phyloP scores from a whole-genome alignment of 306 rosid genomes.

The Inga oerstediana region DNA sequence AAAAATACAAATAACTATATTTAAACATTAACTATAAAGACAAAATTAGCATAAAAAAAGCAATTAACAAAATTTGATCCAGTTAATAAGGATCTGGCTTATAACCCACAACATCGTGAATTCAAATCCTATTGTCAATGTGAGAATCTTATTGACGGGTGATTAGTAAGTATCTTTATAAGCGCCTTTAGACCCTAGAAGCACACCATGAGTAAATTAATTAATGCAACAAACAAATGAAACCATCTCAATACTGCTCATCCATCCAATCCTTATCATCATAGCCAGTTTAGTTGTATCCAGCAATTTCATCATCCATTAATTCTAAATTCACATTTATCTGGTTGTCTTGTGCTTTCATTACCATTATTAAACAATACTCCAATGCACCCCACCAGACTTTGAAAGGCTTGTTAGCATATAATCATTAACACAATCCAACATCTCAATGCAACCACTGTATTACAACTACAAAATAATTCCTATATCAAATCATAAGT shows the following conservation, averaged over 20 bases:
- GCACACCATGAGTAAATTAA: neutral
- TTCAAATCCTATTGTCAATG: too few relatives aligned
- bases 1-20: too few relatives aligned
- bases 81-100: too few relatives aligned
- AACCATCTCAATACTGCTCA: slow-evolving; percentile 3
- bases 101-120: too few relatives aligned
- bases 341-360: slow-evolving; percentile 27
- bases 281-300: slow-evolving; percentile 40
- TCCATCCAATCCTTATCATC: slow-evolving; percentile 17
- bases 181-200: too few relatives aligned
- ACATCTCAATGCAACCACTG: neutral
- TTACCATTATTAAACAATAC: neutral
- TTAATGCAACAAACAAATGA: neutral
- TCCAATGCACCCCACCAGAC: neutral
- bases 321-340: slow-evolving; percentile 41
- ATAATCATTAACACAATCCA: neutral
- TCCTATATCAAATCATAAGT: too few relatives aligned
- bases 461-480: neutral
- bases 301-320: slow-evolving; percentile 39
- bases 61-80: too few relatives aligned
- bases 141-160: too few relatives aligned
- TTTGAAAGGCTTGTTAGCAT: neutral
- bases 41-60: too few relatives aligned
- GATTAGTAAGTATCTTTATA: too few relatives aligned
- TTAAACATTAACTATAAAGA: too few relatives aligned